A percentile compares a stretch with the other conserved stretches of the same genome.
phyloP scores from a whole-genome alignment of 345 rosid species.

The Euphorbia tirucalli region DNA sequence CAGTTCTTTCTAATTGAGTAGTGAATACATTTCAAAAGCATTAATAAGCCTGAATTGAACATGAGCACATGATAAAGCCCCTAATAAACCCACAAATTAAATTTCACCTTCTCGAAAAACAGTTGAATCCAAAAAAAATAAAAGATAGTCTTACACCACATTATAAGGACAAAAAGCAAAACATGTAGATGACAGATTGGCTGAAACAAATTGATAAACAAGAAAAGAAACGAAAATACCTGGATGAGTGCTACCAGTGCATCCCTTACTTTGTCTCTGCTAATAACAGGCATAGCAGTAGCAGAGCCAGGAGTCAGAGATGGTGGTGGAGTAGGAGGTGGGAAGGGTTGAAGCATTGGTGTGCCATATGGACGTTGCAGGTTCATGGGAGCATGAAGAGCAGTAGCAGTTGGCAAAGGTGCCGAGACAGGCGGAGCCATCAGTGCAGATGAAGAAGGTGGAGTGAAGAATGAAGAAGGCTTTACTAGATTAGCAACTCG shows the following conservation, averaged over 20 bases:
- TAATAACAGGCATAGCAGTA: slow-evolving; percentile 32
- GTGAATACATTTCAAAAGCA: neutral
- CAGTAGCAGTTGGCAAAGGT: slow-evolving; percentile 34
- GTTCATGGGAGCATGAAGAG: slow-evolving; percentile 47
- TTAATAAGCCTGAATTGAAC: neutral
- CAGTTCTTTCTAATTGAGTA: neutral
- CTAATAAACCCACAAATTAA: neutral
- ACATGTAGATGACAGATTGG: too few relatives aligned
- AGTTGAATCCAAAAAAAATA: neutral
- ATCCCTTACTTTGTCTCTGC: slow-evolving; percentile 55
- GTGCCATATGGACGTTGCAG: slow-evolving; percentile 58
- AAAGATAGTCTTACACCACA: neutral
- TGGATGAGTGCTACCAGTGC: slow-evolving; percentile 61
- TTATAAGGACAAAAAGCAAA: neutral
- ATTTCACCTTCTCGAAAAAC: neutral
- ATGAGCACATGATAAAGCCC: neutral
- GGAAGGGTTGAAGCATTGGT: slow-evolving; percentile 71
- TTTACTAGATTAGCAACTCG: slow-evolving; percentile 50
- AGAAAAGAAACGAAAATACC: slow-evolving; percentile 31
- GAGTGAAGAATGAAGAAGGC: slow-evolving; percentile 52
- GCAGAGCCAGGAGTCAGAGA: slow-evolving; percentile 50
- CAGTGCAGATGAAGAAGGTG: slow-evolving; percentile 44
- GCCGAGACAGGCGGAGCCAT: slow-evolving; percentile 45
- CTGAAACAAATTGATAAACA: neutral
- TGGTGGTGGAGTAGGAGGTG: slow-evolving; percentile 62